Conservation (phyloP, 192 early-diverging fungal genomes). For the Backusella tuberculispora region DNA sequence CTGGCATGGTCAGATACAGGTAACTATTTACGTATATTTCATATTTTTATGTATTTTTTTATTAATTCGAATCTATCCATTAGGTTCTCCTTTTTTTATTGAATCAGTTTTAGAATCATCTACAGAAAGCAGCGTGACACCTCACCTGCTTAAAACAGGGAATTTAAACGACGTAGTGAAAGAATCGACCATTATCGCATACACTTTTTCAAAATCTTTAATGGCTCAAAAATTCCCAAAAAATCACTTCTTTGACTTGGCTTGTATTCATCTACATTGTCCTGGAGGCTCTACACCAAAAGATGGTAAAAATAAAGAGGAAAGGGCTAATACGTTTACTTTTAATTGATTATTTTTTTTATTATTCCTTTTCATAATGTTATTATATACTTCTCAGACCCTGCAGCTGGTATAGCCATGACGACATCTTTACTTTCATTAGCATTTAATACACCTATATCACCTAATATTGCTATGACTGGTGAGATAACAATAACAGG, state of each 20-base stretch:
- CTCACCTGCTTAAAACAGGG: slow-evolving; percentile 81
- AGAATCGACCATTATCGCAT: slow-evolving; percentile 92
- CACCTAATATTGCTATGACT: slow-evolving; percentile 92
- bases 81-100: slow-evolving; percentile 88
- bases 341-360: not conserved
- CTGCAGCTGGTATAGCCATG: slow-evolving; percentile 95
- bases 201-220: slow-evolving; percentile 91
- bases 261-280: slow-evolving; percentile 91
- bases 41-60: not conserved
- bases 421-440: slow-evolving; percentile 91
- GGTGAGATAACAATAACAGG: slow-evolving; percentile 98
- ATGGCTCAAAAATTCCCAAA: slow-evolving; percentile 73
- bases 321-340: not conserved
- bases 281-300: slow-evolving; percentile 97
- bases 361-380: not conserved
- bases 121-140: slow-evolving; percentile 52
- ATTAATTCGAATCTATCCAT: slow-evolving; percentile 22
- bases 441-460: slow-evolving; percentile 74
- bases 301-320: slow-evolving; percentile 67
- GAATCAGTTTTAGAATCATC: slow-evolving; percentile 88
- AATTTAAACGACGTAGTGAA: slow-evolving; percentile 99
- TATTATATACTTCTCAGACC: slow-evolving; percentile 53
- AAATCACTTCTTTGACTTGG: slow-evolving; percentile 90
- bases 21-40: slow-evolving; percentile 29
- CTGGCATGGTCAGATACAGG: slow-evolving; percentile 95